Evolutionary conservation across 257 asterid genomes (phyloP), one percentile per base, ranked within the genome.

Genomic region (Lycium barbarum): DNA sequence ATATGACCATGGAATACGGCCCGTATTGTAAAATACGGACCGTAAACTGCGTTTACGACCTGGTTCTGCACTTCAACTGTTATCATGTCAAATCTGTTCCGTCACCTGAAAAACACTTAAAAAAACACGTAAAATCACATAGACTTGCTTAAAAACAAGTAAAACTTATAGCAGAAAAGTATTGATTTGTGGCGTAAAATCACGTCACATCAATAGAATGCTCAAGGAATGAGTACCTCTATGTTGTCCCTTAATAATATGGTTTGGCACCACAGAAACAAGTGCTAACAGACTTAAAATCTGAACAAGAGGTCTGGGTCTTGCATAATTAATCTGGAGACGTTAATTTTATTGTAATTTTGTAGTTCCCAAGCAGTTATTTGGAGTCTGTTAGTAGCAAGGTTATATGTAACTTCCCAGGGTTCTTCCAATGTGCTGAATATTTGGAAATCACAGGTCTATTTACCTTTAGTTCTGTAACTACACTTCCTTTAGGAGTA

Each of bases 181-280:
- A n/a, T n/a, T n/a, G n/a, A n/a, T n/a, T n/a, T n/a, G n/a, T n/a
- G n/a, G n/a, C n/a, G n/a, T n/a, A n/a, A n/a, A n/a, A n/a, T n/a
- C n/a, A n/a, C n/a, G n/a, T n/a, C n/a, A n/a, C n/a, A n/a, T n/a
- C n/a, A n/a, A n/a, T n/a, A 51, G 55, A 51, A 7, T 72, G 36
- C 58, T 72, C 38, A 45, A 72, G 36, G 55, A 72, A n/a, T 18
- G 80, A 10, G 20, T 72, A 72, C 55, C 36, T 72, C 6, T 45
- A n/a, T 45, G 55, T 18, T 72, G 58, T n/a, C 80, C 80, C 45
- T 72, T 72, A 17, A 45, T n/a, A 45, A 71, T 71, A 71, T 71
- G 78, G 33, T 17, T 68, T 13, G 17, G 78, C 54, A 40, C 55
- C 17, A 17, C 38, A 40, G 55, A 71, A 38, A 70, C 53, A 38